phyloP scores from a whole-genome alignment of 148 eudicot species.

The Rhododendron ferrugineum region DNA sequence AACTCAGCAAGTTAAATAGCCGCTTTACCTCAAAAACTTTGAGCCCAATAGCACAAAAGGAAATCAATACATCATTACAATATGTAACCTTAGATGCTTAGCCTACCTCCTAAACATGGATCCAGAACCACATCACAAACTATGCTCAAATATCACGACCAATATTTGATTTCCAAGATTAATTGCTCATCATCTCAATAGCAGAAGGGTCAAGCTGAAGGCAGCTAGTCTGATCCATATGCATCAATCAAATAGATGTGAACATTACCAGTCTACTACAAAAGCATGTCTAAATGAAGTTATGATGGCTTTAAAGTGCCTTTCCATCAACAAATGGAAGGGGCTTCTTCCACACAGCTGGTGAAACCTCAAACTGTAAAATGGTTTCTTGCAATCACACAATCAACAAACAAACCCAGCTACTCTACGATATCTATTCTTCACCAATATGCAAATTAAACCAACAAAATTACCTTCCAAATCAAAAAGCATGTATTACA shows the following conservation, averaged over 20 bases:
- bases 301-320: not conserved
- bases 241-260: not conserved
- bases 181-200: not conserved
- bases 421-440: not conserved
- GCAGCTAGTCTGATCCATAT: not conserved
- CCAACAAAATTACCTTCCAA: not conserved
- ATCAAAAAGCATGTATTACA: not conserved
- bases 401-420: not conserved
- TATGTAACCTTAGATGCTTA: not conserved
- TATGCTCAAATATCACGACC: not conserved
- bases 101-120: not conserved
- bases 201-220: not conserved
- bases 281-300: not conserved
- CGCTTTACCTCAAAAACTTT: not conserved
- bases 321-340: not conserved
- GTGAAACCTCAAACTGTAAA: not conserved
- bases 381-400: not conserved
- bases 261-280: not conserved
- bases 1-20: slow-evolving; percentile 22
- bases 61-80: not conserved
- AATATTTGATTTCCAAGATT: not conserved
- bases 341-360: not conserved
- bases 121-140: not conserved
- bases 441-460: not conserved
- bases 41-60: not conserved